Evolutionary conservation across 495 filamentous ascomycete genomes (phyloP).

Genomic region (Trichocladium antarcticum): DNA sequence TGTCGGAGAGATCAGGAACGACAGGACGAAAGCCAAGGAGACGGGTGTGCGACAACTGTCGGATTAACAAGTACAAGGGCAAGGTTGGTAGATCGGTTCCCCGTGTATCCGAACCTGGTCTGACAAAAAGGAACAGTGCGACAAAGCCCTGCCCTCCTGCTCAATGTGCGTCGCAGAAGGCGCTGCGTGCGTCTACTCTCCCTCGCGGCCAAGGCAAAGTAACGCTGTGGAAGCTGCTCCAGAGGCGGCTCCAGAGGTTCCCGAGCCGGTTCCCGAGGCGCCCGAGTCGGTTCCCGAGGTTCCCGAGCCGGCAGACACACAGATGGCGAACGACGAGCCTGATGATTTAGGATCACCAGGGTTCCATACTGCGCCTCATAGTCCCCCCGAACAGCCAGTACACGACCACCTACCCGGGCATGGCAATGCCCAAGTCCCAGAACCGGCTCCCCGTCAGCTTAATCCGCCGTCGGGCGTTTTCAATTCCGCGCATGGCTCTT

Average conservation of each 20-base stretch:
- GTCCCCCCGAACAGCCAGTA: not conserved
- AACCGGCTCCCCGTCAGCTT: conserved; percentile 3
- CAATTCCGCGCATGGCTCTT: conserved; percentile 7
- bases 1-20: conserved; percentile 10
- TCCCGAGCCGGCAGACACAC: conserved; percentile 3
- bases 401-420: not conserved
- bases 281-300: conserved; percentile 1
- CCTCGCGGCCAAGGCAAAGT: conserved; percentile 15
- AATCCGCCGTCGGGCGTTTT: conserved; percentile 13
- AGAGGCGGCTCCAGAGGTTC: not conserved
- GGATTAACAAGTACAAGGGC: conserved; percentile 15
- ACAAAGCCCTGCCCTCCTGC: conserved; percentile 32
- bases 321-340: conserved; percentile 17
- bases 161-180: conserved; percentile 24
- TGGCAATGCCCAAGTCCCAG: conserved; percentile 2
- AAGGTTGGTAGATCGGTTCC: conserved; percentile 2
- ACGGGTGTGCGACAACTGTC: conserved; percentile 33
- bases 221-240: not conserved
- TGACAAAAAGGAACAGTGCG: conserved; percentile 26
- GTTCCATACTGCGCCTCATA: conserved; percentile 10
- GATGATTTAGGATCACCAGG: conserved; percentile 23
- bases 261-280: conserved; percentile 10
- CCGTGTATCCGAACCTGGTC: not conserved
- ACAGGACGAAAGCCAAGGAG: conserved; percentile 19
- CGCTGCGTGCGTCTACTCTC: conserved; percentile 27